Evolutionary conservation across 169 alveolate species (phyloP).

Genomic region (Cryptosporidium bovis): DNA sequence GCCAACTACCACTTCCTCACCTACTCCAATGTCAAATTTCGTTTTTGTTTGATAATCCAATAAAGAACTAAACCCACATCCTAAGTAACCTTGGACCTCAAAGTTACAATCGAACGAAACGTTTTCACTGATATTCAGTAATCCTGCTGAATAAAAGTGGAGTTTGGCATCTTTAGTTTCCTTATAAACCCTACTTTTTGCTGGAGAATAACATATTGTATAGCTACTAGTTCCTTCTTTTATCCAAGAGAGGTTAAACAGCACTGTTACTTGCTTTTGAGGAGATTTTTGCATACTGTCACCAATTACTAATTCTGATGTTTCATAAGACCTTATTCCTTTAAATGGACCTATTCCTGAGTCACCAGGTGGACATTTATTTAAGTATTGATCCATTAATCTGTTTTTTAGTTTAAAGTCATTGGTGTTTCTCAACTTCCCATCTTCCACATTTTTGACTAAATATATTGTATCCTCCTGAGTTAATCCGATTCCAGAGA

Average conservation of each 20-base stretch:
- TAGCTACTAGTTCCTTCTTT: slow-evolving; percentile 10
- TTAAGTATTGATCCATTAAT: not conserved
- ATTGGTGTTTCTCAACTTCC: not conserved
- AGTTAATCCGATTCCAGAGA: slow-evolving; percentile 51
- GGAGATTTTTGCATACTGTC: slow-evolving; percentile 58
- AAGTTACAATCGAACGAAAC: slow-evolving; percentile 29
- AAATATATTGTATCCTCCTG: slow-evolving; percentile 43
- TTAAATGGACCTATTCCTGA: slow-evolving; percentile 57
- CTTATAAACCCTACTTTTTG: slow-evolving; percentile 40
- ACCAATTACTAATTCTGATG: slow-evolving; percentile 40
- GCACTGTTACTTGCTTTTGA: slow-evolving; percentile 20
- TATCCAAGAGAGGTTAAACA: slow-evolving; percentile 15
- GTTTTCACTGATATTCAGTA: slow-evolving; percentile 10
- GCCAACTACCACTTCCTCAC: slow-evolving; percentile 69
- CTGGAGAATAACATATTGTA: slow-evolving; percentile 65
- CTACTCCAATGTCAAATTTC: slow-evolving; percentile 60
- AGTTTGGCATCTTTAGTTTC: slow-evolving; percentile 1
- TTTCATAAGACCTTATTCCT: slow-evolving; percentile 52
- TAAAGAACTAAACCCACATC: slow-evolving; percentile 62
- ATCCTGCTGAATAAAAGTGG: slow-evolving; percentile 30
- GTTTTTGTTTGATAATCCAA: slow-evolving; percentile 60
- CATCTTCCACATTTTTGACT: not conserved
- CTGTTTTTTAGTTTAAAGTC: slow-evolving; percentile 2
- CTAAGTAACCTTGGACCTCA: slow-evolving; percentile 49
- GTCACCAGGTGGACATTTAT: slow-evolving; percentile 47